Evolutionary conservation across 2,329 filamentous ascomycete genomes (phyloP), one percentile per base, ranked within the genome.

Genomic region (Chaetomium olivaceum): DNA sequence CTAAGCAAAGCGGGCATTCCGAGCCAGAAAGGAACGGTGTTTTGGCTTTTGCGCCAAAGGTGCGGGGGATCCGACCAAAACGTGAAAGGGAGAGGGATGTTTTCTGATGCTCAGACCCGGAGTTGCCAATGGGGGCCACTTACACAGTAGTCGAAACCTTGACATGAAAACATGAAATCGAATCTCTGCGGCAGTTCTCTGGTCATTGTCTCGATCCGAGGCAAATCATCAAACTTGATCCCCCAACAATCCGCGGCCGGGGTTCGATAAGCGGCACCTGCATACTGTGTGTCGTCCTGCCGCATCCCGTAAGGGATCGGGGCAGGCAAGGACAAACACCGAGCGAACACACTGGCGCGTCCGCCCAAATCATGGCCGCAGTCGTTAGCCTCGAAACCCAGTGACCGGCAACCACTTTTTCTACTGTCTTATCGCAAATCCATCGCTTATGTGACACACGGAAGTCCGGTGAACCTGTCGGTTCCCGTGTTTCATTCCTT

Each of bases 381-480:
- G 46, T 48, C 9, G 46, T 65, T 63, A 60, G 58, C 50, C 27
- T 61, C 52, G 52, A 23, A 39, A 36, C 39, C 52, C 64, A 56
- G 46, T 50, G 48, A 51, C 36, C 16, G 46, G 58, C 33, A 51
- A 33, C 25, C 39, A 14, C 55, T 63, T 46, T 62, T 64, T 9
- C 27, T 61, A 29, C 11, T 64, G 59, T 65, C 60, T 60, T 60
- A 58, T 58, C 29, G 43, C 58, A 56, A 31, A 21, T 23, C 58
- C 62, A 25, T 48, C 11, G 39, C 62, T 70, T 62, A 60, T 71
- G 67, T 58, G 33, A 67, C 65, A 61, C 21, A 43, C 65, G 69
- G 68, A 69, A 67, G 58, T 70, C 68, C 68, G 67, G 52, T 60
- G 52, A 66, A 62, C 63, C 52, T 62, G 58, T 58, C 29, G 39